Conservation (phyloP, 352 stramenopile species). For the Globisporangium solare region DNA sequence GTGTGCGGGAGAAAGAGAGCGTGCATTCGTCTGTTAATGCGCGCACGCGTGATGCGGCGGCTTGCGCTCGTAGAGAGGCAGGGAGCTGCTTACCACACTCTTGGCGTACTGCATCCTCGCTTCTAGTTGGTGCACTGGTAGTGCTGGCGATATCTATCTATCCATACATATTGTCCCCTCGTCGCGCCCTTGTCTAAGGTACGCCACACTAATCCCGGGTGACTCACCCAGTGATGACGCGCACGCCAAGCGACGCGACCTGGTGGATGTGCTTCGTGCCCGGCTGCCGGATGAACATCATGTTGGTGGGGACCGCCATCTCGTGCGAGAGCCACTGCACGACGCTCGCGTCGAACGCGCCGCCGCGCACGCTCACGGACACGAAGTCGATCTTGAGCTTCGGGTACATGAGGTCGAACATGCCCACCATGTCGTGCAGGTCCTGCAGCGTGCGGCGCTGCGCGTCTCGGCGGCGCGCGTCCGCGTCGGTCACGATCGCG, state of each 20-base stretch:
- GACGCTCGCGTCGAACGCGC: conserved; percentile 66
- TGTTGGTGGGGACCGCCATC: conserved; percentile 79
- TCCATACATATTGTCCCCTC: background rate
- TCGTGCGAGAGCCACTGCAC: conserved; percentile 84
- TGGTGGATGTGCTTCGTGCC: conserved; percentile 88
- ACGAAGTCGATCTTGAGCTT: conserved; percentile 91
- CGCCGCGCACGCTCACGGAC: conserved; percentile 45
- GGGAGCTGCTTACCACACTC: conserved; percentile 32
- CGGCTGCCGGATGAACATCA: conserved; percentile 93
- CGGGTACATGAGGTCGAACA: conserved; percentile 90
- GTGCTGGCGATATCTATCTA: too few relatives aligned
- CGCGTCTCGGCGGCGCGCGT: conserved; percentile 24
- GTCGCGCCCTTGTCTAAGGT: conserved; percentile 3
- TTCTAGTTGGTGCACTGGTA: too few relatives aligned
- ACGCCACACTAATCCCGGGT: conserved; percentile 5
- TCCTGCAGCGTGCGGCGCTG: conserved; percentile 48
- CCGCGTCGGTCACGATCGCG: conserved; percentile 32
- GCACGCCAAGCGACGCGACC: conserved; percentile 78
- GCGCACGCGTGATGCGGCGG: too few relatives aligned
- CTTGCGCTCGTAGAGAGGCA: background rate
- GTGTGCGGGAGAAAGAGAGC: background rate
- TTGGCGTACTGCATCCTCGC: conserved; percentile 72
- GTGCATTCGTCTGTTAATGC: too few relatives aligned
- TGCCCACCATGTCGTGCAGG: conserved; percentile 65
- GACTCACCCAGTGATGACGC: conserved; percentile 79